Evolutionary conservation across 306 rosid genomes (phyloP).

Genomic region (Sophora flavescens): DNA sequence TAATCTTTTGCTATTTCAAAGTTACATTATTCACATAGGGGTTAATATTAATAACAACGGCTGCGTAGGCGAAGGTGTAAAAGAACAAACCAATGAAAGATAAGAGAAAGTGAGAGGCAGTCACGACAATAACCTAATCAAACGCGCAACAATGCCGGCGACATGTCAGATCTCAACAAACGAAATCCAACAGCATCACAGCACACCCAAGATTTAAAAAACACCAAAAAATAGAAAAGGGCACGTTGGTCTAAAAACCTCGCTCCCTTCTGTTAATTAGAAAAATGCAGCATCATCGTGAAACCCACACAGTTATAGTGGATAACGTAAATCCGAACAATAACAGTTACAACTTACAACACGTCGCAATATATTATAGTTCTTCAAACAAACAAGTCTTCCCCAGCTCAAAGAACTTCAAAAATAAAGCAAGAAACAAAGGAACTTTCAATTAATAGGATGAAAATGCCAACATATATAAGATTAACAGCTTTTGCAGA

Average conservation of each 20-base stretch:
- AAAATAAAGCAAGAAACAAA: background rate
- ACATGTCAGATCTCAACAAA: constrained; percentile 44
- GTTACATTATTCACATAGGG: background rate
- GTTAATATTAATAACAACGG: background rate
- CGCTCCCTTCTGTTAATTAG: background rate
- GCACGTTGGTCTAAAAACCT: constrained; percentile 7
- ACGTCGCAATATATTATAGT: background rate
- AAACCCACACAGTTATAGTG: background rate
- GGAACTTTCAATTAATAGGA: background rate
- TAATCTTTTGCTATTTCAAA: too few species aligned
- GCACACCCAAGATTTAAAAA: background rate
- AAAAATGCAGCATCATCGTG: background rate
- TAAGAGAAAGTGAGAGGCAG: background rate
- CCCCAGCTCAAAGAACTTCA: background rate
- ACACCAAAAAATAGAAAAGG: background rate
- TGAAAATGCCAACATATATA: background rate
- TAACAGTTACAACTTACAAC: background rate
- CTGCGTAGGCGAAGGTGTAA: background rate
- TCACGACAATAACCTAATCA: constrained; percentile 40
- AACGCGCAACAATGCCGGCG: constrained; percentile 52
- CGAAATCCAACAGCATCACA: background rate
- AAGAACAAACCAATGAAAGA: constrained; percentile 22
- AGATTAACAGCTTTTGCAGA: constrained; percentile 26
- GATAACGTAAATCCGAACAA: constrained; percentile 5
- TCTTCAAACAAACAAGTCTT: background rate